Evolutionary conservation across 805 yeast species (phyloP), one percentile per base, ranked within the genome.

Genomic region (Sugiyamaella lignohabitans): DNA sequence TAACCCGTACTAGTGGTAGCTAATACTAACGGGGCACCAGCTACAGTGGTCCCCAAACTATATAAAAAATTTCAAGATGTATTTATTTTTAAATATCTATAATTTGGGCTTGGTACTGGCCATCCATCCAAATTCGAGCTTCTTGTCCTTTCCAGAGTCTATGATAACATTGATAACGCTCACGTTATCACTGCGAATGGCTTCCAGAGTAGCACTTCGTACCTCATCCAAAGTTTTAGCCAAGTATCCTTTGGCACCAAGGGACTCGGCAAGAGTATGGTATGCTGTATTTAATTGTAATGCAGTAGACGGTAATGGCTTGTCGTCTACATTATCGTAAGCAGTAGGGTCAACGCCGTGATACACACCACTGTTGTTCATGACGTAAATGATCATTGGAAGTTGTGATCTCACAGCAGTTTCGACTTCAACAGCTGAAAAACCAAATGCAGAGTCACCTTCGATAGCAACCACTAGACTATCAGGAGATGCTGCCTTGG

Each of bases 391-490:
- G 4, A 81, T 62, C 53, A 80, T 62, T 2, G 82, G 82, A 19
- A 82, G 61, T 2, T 68, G 58, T 22, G 70, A 63, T 37, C 88
- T 64, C 3, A 76, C 77, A 1, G 83, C 76, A 0, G 89, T 82
- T 57, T 83, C 88, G n/a, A 82, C 52, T 53, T 82, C 89, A 72
- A 81, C 72, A 0, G 78, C 86, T 4, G 84, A 77, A 57, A 82
- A 82, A 2, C 88, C 88, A 65, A 82, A 80, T 2, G 88, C 88
- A 1, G 88, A 82, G 59, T 83, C 88, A 4, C 88, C 89, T 59
- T 80, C 83, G 24, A 82, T 76, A 4, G 82, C 76, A 2, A 83
- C 62, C 0, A 80, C 78, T 4, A 66, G 60, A 38, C 69, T 64
- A 0, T 63, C 56, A 1, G 78, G 78, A 10, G 64, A 48, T 0